These are phyloP conservation scores for Posidonia australis DNA, from an alignment of 106 monocot species.

Conservation along the genomic window DNA sequence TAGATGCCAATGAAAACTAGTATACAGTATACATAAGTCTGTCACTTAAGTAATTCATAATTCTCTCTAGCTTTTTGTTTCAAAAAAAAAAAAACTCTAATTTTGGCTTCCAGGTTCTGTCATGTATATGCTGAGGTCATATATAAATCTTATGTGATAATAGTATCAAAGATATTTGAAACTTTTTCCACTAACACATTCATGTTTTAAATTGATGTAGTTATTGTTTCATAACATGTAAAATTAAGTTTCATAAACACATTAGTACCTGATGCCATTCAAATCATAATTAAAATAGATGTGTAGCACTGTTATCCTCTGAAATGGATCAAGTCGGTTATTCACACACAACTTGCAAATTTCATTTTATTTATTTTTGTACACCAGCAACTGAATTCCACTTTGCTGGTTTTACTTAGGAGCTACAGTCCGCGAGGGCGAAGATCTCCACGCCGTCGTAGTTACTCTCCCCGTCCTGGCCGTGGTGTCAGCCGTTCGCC, in stretches of 20 bases:
- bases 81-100: no score
- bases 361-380: no score
- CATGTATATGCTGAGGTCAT: no score
- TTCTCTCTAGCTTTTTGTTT: no score
- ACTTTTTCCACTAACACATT: not conserved
- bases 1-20: not conserved
- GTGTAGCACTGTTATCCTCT: not conserved
- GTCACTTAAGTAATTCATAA: no score
- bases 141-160: not conserved
- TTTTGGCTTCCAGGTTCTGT: not conserved
- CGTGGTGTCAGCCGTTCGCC: not conserved
- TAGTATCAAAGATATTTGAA: not conserved
- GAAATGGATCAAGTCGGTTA: not conserved
- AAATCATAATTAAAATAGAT: not conserved
- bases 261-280: not conserved
- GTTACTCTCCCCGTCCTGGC: conserved; percentile 9
- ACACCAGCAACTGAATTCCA: no score
- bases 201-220: not conserved
- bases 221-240: not conserved
- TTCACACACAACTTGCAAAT: not conserved
- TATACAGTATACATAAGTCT: not conserved
- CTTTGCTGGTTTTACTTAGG: not conserved
- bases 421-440: conserved; percentile 16
- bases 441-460: conserved; percentile 7
- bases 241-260: not conserved